These are phyloP conservation scores for Poteriospumella lacustris DNA, from an alignment of 108 stramenopile species.

Conservation along the genomic window DNA sequence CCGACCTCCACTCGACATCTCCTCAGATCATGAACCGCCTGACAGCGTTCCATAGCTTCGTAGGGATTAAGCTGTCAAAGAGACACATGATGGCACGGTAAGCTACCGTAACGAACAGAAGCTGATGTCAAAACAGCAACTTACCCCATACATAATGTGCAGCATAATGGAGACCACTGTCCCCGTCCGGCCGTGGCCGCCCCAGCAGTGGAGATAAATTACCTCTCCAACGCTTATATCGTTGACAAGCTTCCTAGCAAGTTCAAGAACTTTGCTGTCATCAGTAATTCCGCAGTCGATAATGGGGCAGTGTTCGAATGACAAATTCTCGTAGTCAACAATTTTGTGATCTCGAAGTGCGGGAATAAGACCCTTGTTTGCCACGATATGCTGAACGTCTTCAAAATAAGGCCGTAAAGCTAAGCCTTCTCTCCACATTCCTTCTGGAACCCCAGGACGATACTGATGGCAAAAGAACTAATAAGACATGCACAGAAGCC, in stretches of 20 bases:
- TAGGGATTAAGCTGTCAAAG: constrained; percentile 28
- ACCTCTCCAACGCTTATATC: constrained; percentile 46
- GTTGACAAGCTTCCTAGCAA: constrained; percentile 41
- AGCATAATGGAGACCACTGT: constrained; percentile 60
- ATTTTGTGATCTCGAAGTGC: background rate
- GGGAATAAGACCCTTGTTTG: background rate
- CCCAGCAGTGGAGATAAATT: constrained; percentile 61
- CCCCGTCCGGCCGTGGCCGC: constrained; percentile 63
- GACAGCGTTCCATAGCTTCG: constrained; percentile 51
- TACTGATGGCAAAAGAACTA: background rate
- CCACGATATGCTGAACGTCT: constrained; percentile 28
- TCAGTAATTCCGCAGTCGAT: constrained; percentile 56
- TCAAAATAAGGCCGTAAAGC: constrained; percentile 24
- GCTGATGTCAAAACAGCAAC: background rate
- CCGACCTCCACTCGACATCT: constrained; percentile 51
- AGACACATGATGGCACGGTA: background rate
- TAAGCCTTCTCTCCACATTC: constrained; percentile 24
- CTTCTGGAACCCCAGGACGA: background rate
- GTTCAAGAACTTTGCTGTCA: constrained; percentile 40
- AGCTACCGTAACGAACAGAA: background rate
- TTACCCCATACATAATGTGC: constrained; percentile 52
- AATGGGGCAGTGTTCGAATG: constrained; percentile 58
- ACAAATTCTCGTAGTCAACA: constrained; percentile 14
- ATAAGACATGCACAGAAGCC: constrained; percentile 2
- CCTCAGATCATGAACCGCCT: constrained; percentile 59